Conservation (phyloP, 73 alveolate species). For the Symbiodinium natans region DNA sequence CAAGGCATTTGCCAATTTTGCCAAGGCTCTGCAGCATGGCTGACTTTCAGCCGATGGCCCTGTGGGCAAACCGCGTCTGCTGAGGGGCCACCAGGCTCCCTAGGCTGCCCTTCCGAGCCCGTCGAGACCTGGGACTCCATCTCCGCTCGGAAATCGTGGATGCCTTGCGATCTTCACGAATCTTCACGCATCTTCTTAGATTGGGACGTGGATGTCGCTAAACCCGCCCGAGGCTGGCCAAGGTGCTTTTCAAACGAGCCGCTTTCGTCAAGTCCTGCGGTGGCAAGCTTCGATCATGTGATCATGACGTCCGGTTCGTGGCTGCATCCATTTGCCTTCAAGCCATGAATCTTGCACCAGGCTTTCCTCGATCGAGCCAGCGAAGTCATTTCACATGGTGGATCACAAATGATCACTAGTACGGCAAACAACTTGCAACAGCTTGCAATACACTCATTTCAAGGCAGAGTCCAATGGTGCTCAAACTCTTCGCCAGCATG, state of each 20-base stretch:
- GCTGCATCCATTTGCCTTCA: background rate
- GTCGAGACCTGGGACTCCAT: background rate
- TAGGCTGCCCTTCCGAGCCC: background rate
- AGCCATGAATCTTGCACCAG: slow-evolving; percentile 27
- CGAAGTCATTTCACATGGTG: no score
- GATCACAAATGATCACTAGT: no score
- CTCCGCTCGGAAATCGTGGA: background rate
- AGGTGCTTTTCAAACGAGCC: background rate
- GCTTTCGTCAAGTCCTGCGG: background rate
- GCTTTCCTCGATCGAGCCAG: slow-evolving; percentile 31
- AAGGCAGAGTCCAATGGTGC: background rate
- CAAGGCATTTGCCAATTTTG: no score
- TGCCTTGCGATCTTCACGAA: no score
- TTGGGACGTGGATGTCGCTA: background rate
- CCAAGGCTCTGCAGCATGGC: background rate
- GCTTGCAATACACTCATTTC: no score
- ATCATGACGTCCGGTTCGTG: background rate
- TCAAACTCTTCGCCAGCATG: slow-evolving; percentile 16
- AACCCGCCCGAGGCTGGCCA: background rate
- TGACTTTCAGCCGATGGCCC: background rate
- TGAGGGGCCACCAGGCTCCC: background rate
- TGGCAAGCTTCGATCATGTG: background rate
- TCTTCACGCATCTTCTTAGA: no score
- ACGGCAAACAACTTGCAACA: no score
- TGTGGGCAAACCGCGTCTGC: background rate